phyloP scores from a whole-genome alignment of 176 grass and related monocot genomes.

The Triticum turgidum region DNA sequence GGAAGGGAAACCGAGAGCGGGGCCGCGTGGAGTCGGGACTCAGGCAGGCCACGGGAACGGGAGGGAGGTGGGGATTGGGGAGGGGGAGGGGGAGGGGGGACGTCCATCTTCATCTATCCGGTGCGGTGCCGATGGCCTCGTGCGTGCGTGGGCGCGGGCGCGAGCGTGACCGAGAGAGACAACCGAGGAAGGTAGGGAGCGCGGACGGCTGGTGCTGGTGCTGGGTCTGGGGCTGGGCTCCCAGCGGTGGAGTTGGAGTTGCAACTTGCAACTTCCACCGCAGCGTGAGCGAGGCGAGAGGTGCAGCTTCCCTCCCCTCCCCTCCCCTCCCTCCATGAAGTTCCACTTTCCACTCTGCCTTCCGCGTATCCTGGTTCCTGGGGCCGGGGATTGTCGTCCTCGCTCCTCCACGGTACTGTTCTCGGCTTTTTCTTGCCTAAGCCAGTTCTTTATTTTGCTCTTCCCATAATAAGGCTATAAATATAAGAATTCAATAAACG shows the following conservation, averaged over 20 bases:
- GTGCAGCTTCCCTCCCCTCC: not conserved
- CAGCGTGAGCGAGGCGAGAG: not conserved
- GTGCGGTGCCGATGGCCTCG: not conserved
- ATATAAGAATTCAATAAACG: no score
- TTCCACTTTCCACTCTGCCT: no score
- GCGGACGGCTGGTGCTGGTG: not conserved
- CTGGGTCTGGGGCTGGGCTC: not conserved
- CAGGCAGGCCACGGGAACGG: constrained; percentile 10
- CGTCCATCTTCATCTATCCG: constrained; percentile 43
- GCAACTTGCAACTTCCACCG: not conserved
- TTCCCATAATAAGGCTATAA: no score
- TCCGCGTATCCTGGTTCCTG: no score
- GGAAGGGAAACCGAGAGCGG: constrained; percentile 9
- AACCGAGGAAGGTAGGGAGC: not conserved
- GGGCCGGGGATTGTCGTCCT: no score
- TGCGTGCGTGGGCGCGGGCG: not conserved
- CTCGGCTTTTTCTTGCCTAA: no score
- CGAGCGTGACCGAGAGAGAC: constrained; percentile 22
- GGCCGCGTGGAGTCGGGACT: constrained; percentile 23
- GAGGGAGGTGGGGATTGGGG: not conserved
- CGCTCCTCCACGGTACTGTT: no score
- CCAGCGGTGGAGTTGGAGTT: not conserved
- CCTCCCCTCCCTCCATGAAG: no score
- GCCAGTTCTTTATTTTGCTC: no score
- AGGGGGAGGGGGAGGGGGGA: not conserved